phyloP scores from a whole-genome alignment of 257 asterid genomes.

The Pogostemon cablin region DNA sequence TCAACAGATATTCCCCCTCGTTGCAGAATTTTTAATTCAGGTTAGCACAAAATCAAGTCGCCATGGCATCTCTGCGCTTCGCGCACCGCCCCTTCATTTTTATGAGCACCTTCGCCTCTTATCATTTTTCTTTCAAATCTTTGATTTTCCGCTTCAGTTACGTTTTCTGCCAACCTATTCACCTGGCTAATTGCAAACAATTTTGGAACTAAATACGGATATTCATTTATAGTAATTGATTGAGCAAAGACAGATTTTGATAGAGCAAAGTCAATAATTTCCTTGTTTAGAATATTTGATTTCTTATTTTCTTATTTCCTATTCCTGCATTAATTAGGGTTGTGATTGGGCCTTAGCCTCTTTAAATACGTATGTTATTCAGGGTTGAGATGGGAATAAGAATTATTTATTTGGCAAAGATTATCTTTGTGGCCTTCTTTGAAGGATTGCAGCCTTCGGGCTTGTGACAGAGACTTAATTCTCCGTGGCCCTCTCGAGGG shows the following conservation, averaged over 20 bases:
- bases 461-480: too few species aligned
- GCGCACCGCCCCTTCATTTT: constrained; percentile 40
- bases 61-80: constrained; percentile 39
- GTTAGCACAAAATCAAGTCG: not conserved
- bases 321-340: too few species aligned
- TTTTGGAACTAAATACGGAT: constrained; percentile 7
- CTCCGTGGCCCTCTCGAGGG: too few species aligned
- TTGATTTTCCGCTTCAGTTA: not conserved
- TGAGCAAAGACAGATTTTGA: not conserved
- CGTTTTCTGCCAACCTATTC: constrained; percentile 3
- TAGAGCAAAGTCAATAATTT: too few species aligned
- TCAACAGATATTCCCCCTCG: not conserved
- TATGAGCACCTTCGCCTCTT: constrained; percentile 39
- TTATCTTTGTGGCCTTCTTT: too few species aligned
- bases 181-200: not conserved
- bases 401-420: too few species aligned
- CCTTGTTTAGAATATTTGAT: too few species aligned
- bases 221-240: not conserved
- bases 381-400: too few species aligned
- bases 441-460: too few species aligned
- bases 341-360: too few species aligned
- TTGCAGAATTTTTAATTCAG: not conserved
- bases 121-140: not conserved
- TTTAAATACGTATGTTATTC: too few species aligned
- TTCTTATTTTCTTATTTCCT: too few species aligned